Evolutionary conservation across 257 asterid genomes (phyloP).

Genomic region (Thymus quinquecostatus): DNA sequence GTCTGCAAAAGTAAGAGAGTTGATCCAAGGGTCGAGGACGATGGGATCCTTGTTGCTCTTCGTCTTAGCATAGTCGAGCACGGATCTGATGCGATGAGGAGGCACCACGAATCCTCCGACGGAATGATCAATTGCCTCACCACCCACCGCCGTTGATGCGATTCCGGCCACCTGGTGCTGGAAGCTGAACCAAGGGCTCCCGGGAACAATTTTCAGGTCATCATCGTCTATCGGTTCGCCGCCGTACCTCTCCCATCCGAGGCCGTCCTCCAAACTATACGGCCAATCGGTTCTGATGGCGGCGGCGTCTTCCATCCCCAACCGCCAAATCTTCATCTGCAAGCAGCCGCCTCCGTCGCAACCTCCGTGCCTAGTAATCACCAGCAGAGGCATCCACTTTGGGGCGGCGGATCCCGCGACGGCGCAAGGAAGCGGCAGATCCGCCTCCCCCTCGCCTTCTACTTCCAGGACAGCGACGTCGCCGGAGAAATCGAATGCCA

Average conservation of each 20-base stretch:
- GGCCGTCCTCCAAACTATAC: neutral
- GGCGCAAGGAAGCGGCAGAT: neutral
- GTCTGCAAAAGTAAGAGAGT: neutral
- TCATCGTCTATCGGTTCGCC: neutral
- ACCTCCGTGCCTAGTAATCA: neutral
- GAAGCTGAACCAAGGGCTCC: neutral
- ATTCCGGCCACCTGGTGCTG: neutral
- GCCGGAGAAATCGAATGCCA: neutral
- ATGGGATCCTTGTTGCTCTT: neutral
- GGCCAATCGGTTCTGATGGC: neutral
- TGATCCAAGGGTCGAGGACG: neutral
- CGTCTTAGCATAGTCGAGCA: neutral
- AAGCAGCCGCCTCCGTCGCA: neutral
- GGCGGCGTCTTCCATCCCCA: neutral
- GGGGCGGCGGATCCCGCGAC: neutral
- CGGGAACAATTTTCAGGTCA: neutral
- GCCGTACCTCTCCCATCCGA: neutral
- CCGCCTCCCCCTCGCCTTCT: neutral
- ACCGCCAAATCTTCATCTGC: neutral
- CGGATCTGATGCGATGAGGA: neutral
- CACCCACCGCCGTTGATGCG: neutral
- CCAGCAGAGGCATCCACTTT: neutral
- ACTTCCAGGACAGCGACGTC: neutral
- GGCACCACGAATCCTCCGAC: neutral
- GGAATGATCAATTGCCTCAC: neutral